These are phyloP conservation scores for Lodderomyces elongisporus DNA, from an alignment of 1,139 yeast genomes.

Conservation along the genomic window DNA sequence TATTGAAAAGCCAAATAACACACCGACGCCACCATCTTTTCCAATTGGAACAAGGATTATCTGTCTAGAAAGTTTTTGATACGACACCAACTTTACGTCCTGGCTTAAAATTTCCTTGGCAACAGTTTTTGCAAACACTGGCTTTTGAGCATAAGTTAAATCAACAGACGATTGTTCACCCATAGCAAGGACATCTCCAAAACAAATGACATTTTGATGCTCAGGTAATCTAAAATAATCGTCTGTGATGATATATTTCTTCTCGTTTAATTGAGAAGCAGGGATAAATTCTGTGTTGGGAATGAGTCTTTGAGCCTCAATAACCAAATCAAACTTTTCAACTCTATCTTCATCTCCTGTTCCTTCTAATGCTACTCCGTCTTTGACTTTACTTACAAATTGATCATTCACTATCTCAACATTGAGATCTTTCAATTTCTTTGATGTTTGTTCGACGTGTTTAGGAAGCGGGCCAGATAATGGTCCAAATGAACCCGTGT, in stretches of 20 bases:
- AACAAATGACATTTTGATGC: constrained; percentile 23
- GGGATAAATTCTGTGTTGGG: constrained; percentile 26
- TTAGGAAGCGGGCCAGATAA: constrained; percentile 15
- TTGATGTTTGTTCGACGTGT: constrained; percentile 13
- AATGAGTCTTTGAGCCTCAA: constrained; percentile 18
- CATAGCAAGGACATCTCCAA: constrained; percentile 29
- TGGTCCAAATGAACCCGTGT: constrained; percentile 25
- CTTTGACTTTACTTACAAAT: constrained; percentile 7
- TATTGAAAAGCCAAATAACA: constrained; percentile 21
- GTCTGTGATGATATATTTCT: constrained; percentile 24
- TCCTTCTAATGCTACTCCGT: constrained; percentile 10
- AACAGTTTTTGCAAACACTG: constrained; percentile 15
- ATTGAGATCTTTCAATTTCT: constrained; percentile 19
- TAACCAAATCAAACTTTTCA: constrained; percentile 23
- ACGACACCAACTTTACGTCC: constrained; percentile 12
- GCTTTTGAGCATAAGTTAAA: constrained; percentile 20
- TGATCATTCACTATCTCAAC: constrained; percentile 25
- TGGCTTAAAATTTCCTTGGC: constrained; percentile 16
- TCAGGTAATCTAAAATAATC: constrained; percentile 20
- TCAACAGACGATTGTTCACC: constrained; percentile 22
- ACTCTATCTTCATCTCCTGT: constrained; percentile 13
- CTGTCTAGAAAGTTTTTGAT: constrained; percentile 9
- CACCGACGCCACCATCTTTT: constrained; percentile 33
- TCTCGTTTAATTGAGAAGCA: constrained; percentile 13
- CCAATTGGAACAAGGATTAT: constrained; percentile 29